Evolutionary conservation across 139 green algal genomes (phyloP), one percentile per base, ranked within the genome.

Genomic region (Coelastrella sp.): DNA sequence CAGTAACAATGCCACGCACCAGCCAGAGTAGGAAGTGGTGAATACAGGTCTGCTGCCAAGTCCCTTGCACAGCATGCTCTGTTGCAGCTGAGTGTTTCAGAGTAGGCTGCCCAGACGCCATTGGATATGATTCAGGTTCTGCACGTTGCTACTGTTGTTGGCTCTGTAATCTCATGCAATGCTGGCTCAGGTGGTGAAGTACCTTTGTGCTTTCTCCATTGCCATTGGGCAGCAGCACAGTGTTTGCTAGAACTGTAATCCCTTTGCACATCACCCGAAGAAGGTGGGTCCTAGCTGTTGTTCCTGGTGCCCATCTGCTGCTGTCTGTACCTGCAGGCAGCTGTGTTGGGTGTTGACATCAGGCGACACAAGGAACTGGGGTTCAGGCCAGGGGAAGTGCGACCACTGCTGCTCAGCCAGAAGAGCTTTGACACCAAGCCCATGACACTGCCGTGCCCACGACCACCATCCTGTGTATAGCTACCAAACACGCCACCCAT

Each of bases 291-390:
- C 35, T 49, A 49, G 15, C 5, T 72, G 80, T 12, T 9, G 11
- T 63, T 10, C 49, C 56, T 27, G 80, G 8, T 73, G 80, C 12
- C 22, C 8, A 56, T 68, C 10, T 70, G 22, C 15, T 81, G 70
- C 27, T 81, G 84, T 24, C 79, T 19, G 49, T 49, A 72, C 57
- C 7, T 78, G 83, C 95, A 97, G 89, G 94, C 95, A 11, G 95
- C 88, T 5, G 93, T 97, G 49, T 79, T 97, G 19, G 96, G 96
- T 0, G 60, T 95, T 8, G 95, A 97, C 76, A 90, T 97, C 27
- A 73, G 94, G 1, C 27, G 83, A 14, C 95, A 98, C 89, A 79
- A 60, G 20, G 15, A 88, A 59, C 95, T 93, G 78, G 90, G 86
- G 0, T 95, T 98, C 24, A 92, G 76, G 63, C 94, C 95, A 4